Evolutionary conservation across 768 basidiomycete genomes (phyloP), one percentile per base, ranked within the genome.

Genomic region (Tylopilus vinaceipallidus): DNA sequence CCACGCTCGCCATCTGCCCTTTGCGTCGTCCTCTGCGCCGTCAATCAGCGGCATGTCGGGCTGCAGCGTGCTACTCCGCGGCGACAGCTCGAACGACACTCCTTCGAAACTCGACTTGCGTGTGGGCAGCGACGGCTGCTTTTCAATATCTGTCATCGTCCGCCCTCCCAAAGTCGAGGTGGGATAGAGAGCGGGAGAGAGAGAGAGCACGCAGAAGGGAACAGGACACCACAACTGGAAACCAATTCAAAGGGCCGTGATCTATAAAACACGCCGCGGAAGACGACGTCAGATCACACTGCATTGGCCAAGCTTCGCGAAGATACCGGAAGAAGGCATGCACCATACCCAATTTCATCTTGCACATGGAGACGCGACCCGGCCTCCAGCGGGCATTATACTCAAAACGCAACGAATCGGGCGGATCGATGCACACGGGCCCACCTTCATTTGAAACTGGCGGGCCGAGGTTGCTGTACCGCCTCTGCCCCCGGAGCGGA

Each of bases 141-240:
- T 67, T 56, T 69, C 69, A 17, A 60, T 35, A 30, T 71, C 67
- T 36, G 43, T 39, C 69, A 69, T 71, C 26, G 40, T 16, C 41
- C 44, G 16, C 57, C 50, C 13, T 55, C 45, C 46, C 51, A 41
- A 30, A 42, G 24, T 45, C 26, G 39, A 33, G n/a, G n/a, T n/a
- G n/a, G n/a, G n/a, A n/a, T n/a, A n/a, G n/a, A n/a, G n/a, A n/a
- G n/a, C n/a, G n/a, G n/a, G n/a, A n/a, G n/a, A n/a, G n/a, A n/a
- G n/a, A n/a, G n/a, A n/a, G n/a, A n/a, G n/a, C n/a, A n/a, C n/a
- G n/a, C n/a, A n/a, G n/a, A n/a, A n/a, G n/a, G n/a, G n/a, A n/a
- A n/a, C n/a, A n/a, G n/a, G n/a, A n/a, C n/a, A n/a, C n/a, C n/a
- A n/a, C n/a, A n/a, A n/a, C n/a, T 47, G 37, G 42, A 33, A 52